These are phyloP conservation scores for Botrytis porri DNA, from an alignment of 2,329 filamentous ascomycete genomes.

Conservation along the genomic window DNA sequence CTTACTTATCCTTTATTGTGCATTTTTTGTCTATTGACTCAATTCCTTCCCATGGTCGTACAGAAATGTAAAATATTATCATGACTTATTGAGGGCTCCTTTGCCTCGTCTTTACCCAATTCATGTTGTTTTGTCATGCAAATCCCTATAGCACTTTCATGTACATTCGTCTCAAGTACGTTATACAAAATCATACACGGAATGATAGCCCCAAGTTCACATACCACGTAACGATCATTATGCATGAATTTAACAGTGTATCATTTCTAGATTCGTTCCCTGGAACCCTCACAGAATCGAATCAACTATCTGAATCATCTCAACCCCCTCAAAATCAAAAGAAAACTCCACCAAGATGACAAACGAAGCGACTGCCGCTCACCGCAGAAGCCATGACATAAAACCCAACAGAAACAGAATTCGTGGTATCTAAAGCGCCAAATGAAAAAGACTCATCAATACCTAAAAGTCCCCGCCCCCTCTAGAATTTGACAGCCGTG, in stretches of 20 bases:
- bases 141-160: background rate
- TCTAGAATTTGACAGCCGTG: slow-evolving; percentile 11
- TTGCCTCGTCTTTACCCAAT: background rate
- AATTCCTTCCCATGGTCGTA: background rate
- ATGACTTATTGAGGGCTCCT: background rate
- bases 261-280: background rate
- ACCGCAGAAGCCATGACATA: slow-evolving; percentile 13
- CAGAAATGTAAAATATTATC: background rate
- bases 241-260: background rate
- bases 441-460: slow-evolving; percentile 17
- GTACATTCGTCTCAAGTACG: background rate
- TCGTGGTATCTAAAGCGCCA: slow-evolving; percentile 37
- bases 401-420: slow-evolving; percentile 23
- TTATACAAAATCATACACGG: background rate
- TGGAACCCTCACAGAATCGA: background rate
- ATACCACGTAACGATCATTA: background rate
- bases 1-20: background rate
- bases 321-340: background rate
- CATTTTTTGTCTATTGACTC: background rate
- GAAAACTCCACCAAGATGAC: background rate
- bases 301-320: background rate
- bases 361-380: background rate
- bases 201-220: background rate
- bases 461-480: slow-evolving; percentile 13
- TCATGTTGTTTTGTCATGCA: background rate